Evolutionary conservation across 2,329 filamentous ascomycete species (phyloP).

Genomic region (Colletotrichum incanum): DNA sequence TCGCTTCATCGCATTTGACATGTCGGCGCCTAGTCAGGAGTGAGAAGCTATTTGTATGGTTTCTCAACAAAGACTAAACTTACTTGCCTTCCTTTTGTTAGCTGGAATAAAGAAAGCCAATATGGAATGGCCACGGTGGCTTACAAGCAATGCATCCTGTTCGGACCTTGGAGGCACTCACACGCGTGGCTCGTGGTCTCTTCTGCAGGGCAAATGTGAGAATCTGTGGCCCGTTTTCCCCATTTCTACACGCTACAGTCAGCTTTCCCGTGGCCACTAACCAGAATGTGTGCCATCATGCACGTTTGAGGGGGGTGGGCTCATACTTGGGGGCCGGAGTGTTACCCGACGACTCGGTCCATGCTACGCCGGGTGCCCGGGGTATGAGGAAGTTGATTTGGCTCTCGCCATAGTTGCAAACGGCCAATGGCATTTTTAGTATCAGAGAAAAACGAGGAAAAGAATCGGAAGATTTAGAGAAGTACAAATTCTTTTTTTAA

Average conservation of each 20-base stretch:
- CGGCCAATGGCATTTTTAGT: conserved; percentile 8
- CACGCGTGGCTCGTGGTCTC: conserved; percentile 50
- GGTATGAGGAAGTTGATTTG: conserved; percentile 39
- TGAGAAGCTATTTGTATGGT: conserved; percentile 16
- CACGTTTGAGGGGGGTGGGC: conserved; percentile 4
- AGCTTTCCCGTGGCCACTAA: conserved; percentile 19
- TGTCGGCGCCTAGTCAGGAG: conserved; percentile 50
- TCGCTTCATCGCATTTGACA: conserved; percentile 56
- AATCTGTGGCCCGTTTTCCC: conserved; percentile 23
- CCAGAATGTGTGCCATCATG: conserved; percentile 3
- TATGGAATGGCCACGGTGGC: conserved; percentile 32
- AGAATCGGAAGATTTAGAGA: not conserved
- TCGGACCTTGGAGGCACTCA: conserved; percentile 52
- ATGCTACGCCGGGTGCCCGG: conserved; percentile 6
- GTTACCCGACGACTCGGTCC: conserved; percentile 11
- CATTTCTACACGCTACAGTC: conserved; percentile 1
- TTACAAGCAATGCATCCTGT: conserved; percentile 53
- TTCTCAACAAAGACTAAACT: conserved; percentile 32
- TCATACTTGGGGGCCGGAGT: conserved; percentile 27
- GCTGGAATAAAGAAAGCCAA: not conserved
- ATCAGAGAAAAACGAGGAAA: not conserved
- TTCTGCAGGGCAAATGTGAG: conserved; percentile 50
- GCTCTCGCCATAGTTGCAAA: conserved; percentile 12
- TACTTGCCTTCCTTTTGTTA: conserved; percentile 48
- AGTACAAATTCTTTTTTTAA: not conserved